These are phyloP conservation scores for Emydomyces testavorans DNA, from an alignment of 2,329 filamentous ascomycete genomes.

Conservation along the genomic window DNA sequence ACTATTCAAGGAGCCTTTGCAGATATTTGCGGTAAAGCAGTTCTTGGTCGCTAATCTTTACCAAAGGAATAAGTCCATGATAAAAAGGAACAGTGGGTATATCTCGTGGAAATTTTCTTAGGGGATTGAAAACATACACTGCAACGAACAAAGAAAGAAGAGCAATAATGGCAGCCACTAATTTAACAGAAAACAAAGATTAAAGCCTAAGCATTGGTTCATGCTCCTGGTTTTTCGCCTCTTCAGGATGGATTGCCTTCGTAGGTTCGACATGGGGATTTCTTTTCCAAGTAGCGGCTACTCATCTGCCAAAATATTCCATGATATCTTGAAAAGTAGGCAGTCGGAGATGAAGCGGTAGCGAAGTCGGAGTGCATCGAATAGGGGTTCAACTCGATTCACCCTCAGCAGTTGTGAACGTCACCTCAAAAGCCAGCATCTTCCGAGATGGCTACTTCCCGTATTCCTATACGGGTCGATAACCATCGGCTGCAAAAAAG, in stretches of 20 bases:
- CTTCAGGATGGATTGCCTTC: no score
- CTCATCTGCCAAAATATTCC: neutral
- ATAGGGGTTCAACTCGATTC: neutral
- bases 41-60: neutral
- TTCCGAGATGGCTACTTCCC: no score
- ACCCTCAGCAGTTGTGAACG: neutral
- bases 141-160: neutral
- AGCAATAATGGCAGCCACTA: neutral
- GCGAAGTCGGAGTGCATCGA: neutral
- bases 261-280: no score
- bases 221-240: no score
- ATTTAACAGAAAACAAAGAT: neutral
- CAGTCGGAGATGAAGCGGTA: neutral
- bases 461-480: no score
- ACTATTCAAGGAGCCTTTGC: conserved; percentile 17
- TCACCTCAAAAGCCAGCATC: no score
- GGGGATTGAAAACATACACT: neutral
- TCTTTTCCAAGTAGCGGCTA: neutral
- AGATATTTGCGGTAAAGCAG: neutral
- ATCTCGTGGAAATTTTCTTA: neutral
- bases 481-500: no score
- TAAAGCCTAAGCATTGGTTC: neutral
- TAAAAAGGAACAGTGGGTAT: neutral
- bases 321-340: neutral
- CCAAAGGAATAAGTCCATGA: neutral